These are phyloP conservation scores for Hibiscus trionum DNA, from an alignment of 345 rosid genomes.

Conservation along the genomic window DNA sequence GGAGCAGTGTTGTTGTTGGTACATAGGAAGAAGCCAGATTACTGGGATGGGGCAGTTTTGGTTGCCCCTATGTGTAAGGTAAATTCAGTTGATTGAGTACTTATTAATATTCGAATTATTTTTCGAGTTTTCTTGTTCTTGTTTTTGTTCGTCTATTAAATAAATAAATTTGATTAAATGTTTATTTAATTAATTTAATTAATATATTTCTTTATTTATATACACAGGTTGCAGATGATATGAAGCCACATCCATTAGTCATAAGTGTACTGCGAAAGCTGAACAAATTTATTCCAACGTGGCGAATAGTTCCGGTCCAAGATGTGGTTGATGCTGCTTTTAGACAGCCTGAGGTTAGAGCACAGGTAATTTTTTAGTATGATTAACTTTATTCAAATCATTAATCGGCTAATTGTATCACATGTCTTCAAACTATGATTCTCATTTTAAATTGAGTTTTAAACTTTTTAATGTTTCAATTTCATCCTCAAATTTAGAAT, in stretches of 20 bases:
- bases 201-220: neutral
- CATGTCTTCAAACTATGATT: too few relatives aligned
- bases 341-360: conserved; percentile 48
- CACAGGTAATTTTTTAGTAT: conserved; percentile 33
- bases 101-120: too few relatives aligned
- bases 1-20: conserved; percentile 62
- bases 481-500: too few relatives aligned
- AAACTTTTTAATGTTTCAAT: too few relatives aligned
- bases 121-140: too few relatives aligned
- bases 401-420: too few relatives aligned
- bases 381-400: too few relatives aligned
- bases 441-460: too few relatives aligned
- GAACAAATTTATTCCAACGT: conserved; percentile 44
- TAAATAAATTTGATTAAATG: neutral
- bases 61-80: conserved; percentile 96
- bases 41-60: conserved; percentile 75
- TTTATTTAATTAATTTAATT: neutral
- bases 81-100: neutral
- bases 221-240: conserved; percentile 56
- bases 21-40: conserved; percentile 54
- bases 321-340: conserved; percentile 60
- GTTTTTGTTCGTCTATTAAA: too few relatives aligned
- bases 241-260: conserved; percentile 45
- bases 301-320: conserved; percentile 52
- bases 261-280: conserved; percentile 35